Conservation (phyloP, 805 yeast species). For the baker's yeast (Saccharomyces cerevisiae) region DNA sequence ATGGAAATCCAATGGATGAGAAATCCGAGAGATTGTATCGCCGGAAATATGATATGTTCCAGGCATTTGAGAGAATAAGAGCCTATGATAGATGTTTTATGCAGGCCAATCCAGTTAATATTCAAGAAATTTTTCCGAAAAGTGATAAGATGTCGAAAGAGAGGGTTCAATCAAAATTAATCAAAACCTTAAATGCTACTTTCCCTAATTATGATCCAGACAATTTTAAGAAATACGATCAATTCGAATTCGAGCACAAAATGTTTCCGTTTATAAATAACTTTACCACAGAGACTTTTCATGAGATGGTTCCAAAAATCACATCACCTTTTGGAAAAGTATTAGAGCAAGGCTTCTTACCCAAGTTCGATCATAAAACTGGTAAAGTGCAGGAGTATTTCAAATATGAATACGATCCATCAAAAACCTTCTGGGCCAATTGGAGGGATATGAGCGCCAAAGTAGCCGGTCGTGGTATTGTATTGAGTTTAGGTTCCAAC, state of each 20-base stretch:
- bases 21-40: slow-evolving; percentile 3
- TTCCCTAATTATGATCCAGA: neutral
- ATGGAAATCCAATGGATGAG: slow-evolving; percentile 2
- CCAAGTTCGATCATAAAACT: neutral
- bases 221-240: slow-evolving; percentile 5
- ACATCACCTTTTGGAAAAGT: slow-evolving; percentile 6
- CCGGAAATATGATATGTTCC: slow-evolving; percentile 6
- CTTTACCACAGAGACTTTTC: slow-evolving; percentile 7
- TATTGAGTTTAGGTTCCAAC: slow-evolving; percentile 18
- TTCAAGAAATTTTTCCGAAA: neutral
- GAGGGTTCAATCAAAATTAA: neutral
- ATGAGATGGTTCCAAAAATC: slow-evolving; percentile 11
- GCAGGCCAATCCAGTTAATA: neutral
- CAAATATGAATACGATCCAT: slow-evolving; percentile 6
- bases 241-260: slow-evolving; percentile 18
- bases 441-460: slow-evolving; percentile 14
- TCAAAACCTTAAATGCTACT: neutral
- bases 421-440: slow-evolving; percentile 11
- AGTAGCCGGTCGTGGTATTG: slow-evolving; percentile 15
- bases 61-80: slow-evolving; percentile 13
- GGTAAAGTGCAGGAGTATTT: neutral
- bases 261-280: slow-evolving; percentile 18
- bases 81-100: slow-evolving; percentile 16
- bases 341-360: slow-evolving; percentile 9
- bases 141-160: neutral